These are phyloP conservation scores for Clohesyomyces aquaticus DNA, from an alignment of 495 filamentous ascomycete species.

Conservation along the genomic window DNA sequence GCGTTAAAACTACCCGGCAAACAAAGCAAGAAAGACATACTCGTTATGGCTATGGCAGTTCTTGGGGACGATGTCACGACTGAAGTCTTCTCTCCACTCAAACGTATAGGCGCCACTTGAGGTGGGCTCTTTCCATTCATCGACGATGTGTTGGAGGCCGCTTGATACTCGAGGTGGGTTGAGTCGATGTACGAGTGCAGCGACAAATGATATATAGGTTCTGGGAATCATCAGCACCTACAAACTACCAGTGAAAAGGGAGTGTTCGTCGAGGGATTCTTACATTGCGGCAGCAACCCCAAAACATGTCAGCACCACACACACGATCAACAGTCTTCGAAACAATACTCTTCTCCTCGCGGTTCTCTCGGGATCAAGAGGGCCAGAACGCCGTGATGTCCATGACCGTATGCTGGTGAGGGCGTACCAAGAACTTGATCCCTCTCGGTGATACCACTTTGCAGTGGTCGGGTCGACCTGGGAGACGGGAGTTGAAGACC, in stretches of 20 bases:
- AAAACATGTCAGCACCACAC: constrained; percentile 13
- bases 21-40: no score
- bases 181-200: constrained; percentile 17
- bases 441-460: constrained; percentile 3
- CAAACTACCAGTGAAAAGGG: not conserved
- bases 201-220: constrained; percentile 29
- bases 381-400: not conserved
- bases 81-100: constrained; percentile 34
- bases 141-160: constrained; percentile 31
- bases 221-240: constrained; percentile 8
- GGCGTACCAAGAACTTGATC: not conserved
- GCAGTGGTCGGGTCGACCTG: not conserved
- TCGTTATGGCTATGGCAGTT: constrained; percentile 38
- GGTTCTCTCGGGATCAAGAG: constrained; percentile 1
- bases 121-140: constrained; percentile 31
- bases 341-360: constrained; percentile 15
- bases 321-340: constrained; percentile 4
- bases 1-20: no score
- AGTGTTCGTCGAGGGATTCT: not conserved
- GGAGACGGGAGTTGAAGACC: not conserved
- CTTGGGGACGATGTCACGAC: constrained; percentile 31
- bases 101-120: constrained; percentile 19
- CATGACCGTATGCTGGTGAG: not conserved
- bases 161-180: constrained; percentile 17
- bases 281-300: constrained; percentile 26